Base-by-base conservation (phyloP, 1,284 basidiomycete species). In the Cryptococcus maquisensis region DNA sequence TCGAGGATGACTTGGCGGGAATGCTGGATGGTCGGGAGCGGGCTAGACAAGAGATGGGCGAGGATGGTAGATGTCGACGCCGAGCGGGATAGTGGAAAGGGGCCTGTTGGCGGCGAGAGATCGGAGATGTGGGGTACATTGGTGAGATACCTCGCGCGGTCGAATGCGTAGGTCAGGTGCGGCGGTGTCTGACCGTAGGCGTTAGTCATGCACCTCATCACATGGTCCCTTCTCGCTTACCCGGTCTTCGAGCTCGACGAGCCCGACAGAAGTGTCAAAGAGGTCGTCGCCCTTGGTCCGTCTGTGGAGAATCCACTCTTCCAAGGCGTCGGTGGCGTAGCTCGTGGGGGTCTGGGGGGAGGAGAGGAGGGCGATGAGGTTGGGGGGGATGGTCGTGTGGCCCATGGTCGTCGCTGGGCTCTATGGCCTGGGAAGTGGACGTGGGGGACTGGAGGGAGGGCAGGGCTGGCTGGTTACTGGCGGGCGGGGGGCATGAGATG, bases 1-100 rank as follows among this genome's bases (percentile, higher is more conserved):
- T 76, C 75, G 18, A 74, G 63, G n/a, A 76, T 67, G 53, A 74
- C 68, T 56, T 76, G 69, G 8, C 73, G 64, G 4, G 71, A 70
- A 28, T 71, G 67, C 41, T 69, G 67, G 13, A 76, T 56, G 15
- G 67, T 60, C 3, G 72, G 71, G 1, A 62, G 50, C 0, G 72
- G 71, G 13, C 65, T 53, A 0, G 66, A 68, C 3, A 69, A 46
- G 38, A 74, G 64, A 45, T 71, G 69, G 36, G 61, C 54, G 3
- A 74, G 57, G 35, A 72, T 62, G 0, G 71, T 64, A 15, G 62
- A 50, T 1, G 69, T 64, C 0, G 69, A 67, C 3, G 67, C 62
- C 2, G 72, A 71, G 1, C 66, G 55, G 6, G 66, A 56, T 3
- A 68, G 60, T 5, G 72, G 68, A 46, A 72, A 69, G 3, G 66